Conservation (phyloP, 306 rosid species). For the Abrus pulchellus region DNA sequence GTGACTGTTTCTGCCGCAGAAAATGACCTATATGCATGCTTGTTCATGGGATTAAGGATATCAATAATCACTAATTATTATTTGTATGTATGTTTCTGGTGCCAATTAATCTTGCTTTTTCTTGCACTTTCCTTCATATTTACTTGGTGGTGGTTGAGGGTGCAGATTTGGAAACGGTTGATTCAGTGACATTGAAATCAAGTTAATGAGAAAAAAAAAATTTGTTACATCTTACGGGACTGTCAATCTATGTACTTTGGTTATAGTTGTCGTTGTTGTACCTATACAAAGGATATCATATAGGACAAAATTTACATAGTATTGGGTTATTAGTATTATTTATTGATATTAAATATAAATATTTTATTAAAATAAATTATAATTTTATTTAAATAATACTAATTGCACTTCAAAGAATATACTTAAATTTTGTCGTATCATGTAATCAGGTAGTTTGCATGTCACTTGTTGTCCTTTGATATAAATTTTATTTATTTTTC, state of each 20-base stretch:
- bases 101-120: constrained; percentile 18
- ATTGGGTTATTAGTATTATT: no score
- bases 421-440: no score
- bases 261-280: constrained; percentile 15
- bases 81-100: background rate
- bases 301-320: background rate
- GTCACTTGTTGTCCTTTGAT: no score
- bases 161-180: constrained; percentile 17
- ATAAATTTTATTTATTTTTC: background rate
- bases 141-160: constrained; percentile 42
- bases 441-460: no score
- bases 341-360: no score
- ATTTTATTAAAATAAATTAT: no score
- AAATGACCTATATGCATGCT: constrained; percentile 35
- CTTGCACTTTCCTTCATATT: constrained; percentile 16
- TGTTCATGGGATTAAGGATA: constrained; percentile 16
- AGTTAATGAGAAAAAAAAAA: constrained; percentile 3
- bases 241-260: constrained; percentile 39
- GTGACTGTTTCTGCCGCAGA: constrained; percentile 34
- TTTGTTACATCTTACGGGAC: background rate
- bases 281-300: constrained; percentile 24
- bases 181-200: constrained; percentile 43
- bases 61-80: background rate
- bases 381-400: no score
- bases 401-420: no score